These are phyloP conservation scores for Kwoniella dendrophila DNA, from an alignment of 768 basidiomycete species.

Conservation along the genomic window DNA sequence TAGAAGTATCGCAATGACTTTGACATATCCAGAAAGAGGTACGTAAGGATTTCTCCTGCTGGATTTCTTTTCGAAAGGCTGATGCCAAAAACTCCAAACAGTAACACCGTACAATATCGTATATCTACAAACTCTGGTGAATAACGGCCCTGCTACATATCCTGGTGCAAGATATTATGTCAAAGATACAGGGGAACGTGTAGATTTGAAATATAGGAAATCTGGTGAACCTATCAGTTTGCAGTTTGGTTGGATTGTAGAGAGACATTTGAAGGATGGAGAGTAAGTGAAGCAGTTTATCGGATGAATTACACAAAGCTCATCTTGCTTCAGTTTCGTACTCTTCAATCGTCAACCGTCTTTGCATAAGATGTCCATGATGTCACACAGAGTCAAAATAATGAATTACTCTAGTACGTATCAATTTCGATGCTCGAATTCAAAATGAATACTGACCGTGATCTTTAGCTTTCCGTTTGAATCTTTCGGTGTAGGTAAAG, in stretches of 20 bases:
- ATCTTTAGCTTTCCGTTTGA: slow-evolving; percentile 83
- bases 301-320: slow-evolving; percentile 6
- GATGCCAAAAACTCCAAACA: slow-evolving; percentile 52
- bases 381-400: slow-evolving; percentile 94
- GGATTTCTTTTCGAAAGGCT: neutral
- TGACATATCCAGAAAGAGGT: slow-evolving; percentile 98
- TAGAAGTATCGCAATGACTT: slow-evolving; percentile 89
- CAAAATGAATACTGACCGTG: slow-evolving; percentile 16
- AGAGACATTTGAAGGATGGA: slow-evolving; percentile 95
- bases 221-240: slow-evolving; percentile 84
- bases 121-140: slow-evolving; percentile 89
- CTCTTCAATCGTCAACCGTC: slow-evolving; percentile 98
- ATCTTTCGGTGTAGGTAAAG: slow-evolving; percentile 88
- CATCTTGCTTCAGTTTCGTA: slow-evolving; percentile 65
- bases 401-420: slow-evolving; percentile 98
- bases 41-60: slow-evolving; percentile 32
- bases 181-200: slow-evolving; percentile 94
- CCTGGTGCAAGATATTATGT: slow-evolving; percentile 97
- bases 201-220: slow-evolving; percentile 95
- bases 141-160: slow-evolving; percentile 90
- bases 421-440: neutral
- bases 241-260: slow-evolving; percentile 98
- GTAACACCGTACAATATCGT: slow-evolving; percentile 97
- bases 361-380: slow-evolving; percentile 99
- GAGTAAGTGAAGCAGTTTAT: slow-evolving; percentile 68